Conservation (phyloP, 768 basidiomycete species). For the Rhodocollybia butyracea region DNA sequence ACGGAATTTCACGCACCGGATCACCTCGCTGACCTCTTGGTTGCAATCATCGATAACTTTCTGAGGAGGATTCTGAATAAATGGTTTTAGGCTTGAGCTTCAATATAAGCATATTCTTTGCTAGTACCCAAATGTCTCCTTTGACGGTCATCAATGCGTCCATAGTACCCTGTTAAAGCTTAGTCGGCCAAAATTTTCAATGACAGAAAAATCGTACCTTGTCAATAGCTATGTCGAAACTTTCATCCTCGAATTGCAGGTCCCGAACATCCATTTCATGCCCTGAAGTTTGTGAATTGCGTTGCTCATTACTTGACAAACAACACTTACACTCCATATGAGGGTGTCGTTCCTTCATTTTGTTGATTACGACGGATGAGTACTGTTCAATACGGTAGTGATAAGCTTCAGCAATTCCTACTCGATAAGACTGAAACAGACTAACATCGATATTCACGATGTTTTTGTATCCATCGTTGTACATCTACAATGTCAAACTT, state of each 20-base stretch:
- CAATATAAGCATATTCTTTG: not conserved
- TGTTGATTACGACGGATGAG: constrained; percentile 68
- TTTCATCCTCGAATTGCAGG: constrained; percentile 53
- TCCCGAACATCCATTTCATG: constrained; percentile 80
- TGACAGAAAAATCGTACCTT: too few species aligned
- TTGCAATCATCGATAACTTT: constrained; percentile 69
- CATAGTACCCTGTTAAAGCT: constrained; percentile 91
- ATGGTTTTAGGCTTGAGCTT: not conserved
- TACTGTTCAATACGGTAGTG: constrained; percentile 44
- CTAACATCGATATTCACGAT: constrained; percentile 78
- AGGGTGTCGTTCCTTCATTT: constrained; percentile 65
- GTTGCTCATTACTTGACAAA: not conserved
- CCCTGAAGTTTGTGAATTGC: constrained; percentile 43
- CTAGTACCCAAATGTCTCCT: constrained; percentile 73
- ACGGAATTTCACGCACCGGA: constrained; percentile 44
- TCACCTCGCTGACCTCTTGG: constrained; percentile 71
- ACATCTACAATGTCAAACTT: constrained; percentile 52
- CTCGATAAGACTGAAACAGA: not conserved
- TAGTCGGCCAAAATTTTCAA: too few species aligned
- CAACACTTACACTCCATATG: constrained; percentile 70
- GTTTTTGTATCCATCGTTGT: constrained; percentile 79
- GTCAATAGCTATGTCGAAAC: constrained; percentile 81
- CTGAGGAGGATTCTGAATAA: constrained; percentile 66
- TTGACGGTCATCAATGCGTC: constrained; percentile 87
- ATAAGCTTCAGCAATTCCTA: not conserved